phyloP scores from a whole-genome alignment of 768 basidiomycete genomes.

The Suillus brevipes region DNA sequence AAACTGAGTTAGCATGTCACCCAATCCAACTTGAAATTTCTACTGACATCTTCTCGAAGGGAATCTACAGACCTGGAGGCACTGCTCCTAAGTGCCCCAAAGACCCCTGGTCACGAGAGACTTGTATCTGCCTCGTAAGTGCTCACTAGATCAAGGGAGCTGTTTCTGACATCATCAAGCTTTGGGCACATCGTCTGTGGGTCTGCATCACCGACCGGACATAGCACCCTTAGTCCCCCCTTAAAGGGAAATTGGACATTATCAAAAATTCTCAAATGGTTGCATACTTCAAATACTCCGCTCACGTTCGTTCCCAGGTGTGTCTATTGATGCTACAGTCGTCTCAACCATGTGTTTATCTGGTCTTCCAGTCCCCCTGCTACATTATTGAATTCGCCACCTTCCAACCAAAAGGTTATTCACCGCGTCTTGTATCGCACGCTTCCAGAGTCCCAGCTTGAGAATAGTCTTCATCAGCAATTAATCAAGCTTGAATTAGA shows the following conservation, averaged over 20 bases:
- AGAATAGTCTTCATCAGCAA: slow-evolving; percentile 15
- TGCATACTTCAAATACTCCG: slow-evolving; percentile 32
- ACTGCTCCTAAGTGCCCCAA: not conserved
- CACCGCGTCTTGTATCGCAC: slow-evolving; percentile 53
- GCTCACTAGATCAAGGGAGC: not conserved
- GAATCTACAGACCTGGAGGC: slow-evolving; percentile 3
- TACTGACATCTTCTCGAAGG: not conserved
- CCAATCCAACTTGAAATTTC: not conserved
- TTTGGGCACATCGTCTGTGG: slow-evolving; percentile 62
- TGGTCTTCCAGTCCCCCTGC: slow-evolving; percentile 38
- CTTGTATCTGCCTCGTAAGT: slow-evolving; percentile 45
- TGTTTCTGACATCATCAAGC: slow-evolving; percentile 33
- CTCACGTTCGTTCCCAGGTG: slow-evolving; percentile 57
- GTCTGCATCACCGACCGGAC: slow-evolving; percentile 34
- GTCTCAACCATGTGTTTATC: not conserved
- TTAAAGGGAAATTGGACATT: slow-evolving; percentile 43
- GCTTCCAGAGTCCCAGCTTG: slow-evolving; percentile 19
- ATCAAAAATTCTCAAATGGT: slow-evolving; percentile 47
- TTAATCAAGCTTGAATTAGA: slow-evolving; percentile 44
- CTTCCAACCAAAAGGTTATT: slow-evolving; percentile 34
- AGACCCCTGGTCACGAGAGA: slow-evolving; percentile 12
- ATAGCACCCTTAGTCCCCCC: slow-evolving; percentile 39
- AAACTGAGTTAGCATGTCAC: slow-evolving; percentile 36
- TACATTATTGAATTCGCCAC: slow-evolving; percentile 31
- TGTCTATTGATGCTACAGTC: slow-evolving; percentile 2